Evolutionary conservation across 495 filamentous ascomycete species (phyloP), one percentile per base, ranked within the genome.

Genomic region (Paragyromitra xinjiangensis): DNA sequence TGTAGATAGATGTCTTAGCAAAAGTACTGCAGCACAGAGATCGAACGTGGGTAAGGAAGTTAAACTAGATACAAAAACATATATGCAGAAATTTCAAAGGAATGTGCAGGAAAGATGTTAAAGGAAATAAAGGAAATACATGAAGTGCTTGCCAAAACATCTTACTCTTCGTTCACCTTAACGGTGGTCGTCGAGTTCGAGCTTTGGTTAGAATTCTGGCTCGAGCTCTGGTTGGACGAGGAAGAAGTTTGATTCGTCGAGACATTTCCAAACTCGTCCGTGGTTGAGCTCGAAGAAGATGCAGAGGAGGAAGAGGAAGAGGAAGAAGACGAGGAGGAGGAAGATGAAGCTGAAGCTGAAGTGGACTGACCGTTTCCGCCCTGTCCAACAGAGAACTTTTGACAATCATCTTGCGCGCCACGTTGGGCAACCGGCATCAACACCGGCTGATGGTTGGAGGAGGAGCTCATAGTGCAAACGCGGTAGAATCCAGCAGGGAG

Each of bases 401-500:
- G 85, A 82, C 91, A 93, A 81, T 93, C 91, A 80, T 93, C 91
- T 80, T 92, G 88, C 39, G 89, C 83, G 79, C 91, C 91, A 81
- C 91, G 88, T 84, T 92, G 90, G 63, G 90, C 90, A 68, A 92
- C 89, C 44, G 91, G 91, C 91, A 93, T 93, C 48, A 91, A 81
- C 11, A 92, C 91, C 51, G 90, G 91, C 83, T 92, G 91, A 84
- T 93, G 91, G 84, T 92, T 93, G 76, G 86, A 85, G 3, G 91
- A 85, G 26, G 87, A 84, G 48, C 87, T 87, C 87, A 93, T 88
- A 77, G 90, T 91, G 85, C 91, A 92, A 44, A 92, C 86, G 79
- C 91, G 89, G 84, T 91, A 92, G 84, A 64, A 78, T 5, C 91
- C 91, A 56, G 84, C 84, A 3, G 88, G 88, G n/a, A 92, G 87